phyloP scores from a whole-genome alignment of 257 asterid genomes.

The Solanum tarijense region DNA sequence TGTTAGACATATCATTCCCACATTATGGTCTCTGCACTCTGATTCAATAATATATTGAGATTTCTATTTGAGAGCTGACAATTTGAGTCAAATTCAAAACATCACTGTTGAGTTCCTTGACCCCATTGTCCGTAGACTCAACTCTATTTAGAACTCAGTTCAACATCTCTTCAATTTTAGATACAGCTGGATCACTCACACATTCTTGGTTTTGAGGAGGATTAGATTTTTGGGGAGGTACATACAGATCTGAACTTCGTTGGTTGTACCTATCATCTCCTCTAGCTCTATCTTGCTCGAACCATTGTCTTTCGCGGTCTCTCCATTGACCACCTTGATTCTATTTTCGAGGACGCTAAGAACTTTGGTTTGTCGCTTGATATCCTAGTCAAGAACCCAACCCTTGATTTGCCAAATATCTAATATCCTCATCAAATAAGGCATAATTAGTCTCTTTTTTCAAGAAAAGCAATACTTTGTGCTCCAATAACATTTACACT shows the following conservation, averaged over 20 bases:
- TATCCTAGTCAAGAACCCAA: neutral
- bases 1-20: too few species aligned
- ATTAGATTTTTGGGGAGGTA: neutral
- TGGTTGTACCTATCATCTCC: neutral
- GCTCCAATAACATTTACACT: too few species aligned
- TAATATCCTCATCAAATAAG: too few species aligned
- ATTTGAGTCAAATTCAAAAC: neutral
- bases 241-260: neutral
- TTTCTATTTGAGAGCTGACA: neutral
- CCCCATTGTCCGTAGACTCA: neutral
- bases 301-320: neutral
- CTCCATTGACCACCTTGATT: neutral
- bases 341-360: neutral
- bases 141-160: neutral
- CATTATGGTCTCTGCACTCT: too few species aligned
- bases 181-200: neutral
- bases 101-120: neutral
- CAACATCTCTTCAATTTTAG: neutral
- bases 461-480: too few species aligned
- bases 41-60: too few species aligned
- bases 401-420: neutral
- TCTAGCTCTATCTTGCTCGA: neutral
- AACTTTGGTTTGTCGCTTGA: neutral
- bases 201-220: neutral
- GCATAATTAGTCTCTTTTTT: too few species aligned